Evolutionary conservation across 106 monocot species (phyloP).

Genomic region (Chionographis japonica): DNA sequence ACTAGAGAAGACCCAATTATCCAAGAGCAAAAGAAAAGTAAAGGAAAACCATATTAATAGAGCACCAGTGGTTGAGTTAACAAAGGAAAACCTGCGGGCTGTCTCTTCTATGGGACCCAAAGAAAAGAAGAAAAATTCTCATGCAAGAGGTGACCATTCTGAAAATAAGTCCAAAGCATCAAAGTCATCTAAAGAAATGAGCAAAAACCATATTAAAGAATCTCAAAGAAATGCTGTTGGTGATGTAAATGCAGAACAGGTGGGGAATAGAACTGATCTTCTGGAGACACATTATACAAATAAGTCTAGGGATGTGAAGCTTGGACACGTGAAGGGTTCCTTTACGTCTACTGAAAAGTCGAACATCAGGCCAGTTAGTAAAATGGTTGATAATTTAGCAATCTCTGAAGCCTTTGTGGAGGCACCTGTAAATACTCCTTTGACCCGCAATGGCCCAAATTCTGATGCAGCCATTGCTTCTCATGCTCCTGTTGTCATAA

Average conservation of each 20-base stretch:
- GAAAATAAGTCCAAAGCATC: slow-evolving; percentile 23
- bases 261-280: slow-evolving; percentile 12
- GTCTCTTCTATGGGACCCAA: slow-evolving; percentile 23
- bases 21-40: slow-evolving; percentile 22
- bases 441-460: slow-evolving; percentile 2
- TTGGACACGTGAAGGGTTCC: slow-evolving; percentile 18
- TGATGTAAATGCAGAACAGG: slow-evolving; percentile 20
- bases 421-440: slow-evolving; percentile 8
- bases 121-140: slow-evolving; percentile 44
- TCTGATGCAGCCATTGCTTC: slow-evolving; percentile 23
- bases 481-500: slow-evolving; percentile 31
- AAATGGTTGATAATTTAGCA: slow-evolving; percentile 22
- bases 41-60: slow-evolving; percentile 25
- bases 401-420: slow-evolving; percentile 16
- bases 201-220: slow-evolving; percentile 7
- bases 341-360: slow-evolving; percentile 18
- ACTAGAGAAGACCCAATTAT: slow-evolving; percentile 25
- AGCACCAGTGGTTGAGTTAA: slow-evolving; percentile 17
- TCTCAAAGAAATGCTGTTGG: neutral
- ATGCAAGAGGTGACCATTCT: slow-evolving; percentile 25
- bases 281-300: slow-evolving; percentile 10
- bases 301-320: slow-evolving; percentile 14
- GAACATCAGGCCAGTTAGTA: slow-evolving; percentile 22
- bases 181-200: slow-evolving; percentile 24
- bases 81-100: slow-evolving; percentile 12